Conservation (phyloP, 345 rosid genomes). For the Eucalyptus melliodora region DNA sequence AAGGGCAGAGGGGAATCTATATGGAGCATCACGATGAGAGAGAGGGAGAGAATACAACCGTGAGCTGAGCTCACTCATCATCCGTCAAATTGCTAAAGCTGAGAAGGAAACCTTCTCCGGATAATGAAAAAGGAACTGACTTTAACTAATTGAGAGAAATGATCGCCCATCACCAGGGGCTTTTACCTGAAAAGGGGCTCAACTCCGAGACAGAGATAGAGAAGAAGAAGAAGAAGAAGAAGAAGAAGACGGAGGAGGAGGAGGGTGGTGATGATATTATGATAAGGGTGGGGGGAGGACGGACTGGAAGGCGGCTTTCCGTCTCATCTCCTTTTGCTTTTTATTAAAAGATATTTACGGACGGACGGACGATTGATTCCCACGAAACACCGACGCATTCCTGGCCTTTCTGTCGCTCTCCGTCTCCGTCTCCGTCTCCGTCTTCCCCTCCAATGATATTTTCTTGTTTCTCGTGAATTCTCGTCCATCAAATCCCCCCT, state of each 20-base stretch:
- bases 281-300: not conserved
- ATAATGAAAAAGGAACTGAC: not conserved
- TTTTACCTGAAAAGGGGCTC: not conserved
- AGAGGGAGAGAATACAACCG: not conserved
- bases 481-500: not conserved
- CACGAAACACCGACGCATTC: not conserved
- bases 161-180: not conserved
- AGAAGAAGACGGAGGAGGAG: not conserved
- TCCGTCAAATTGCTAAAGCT: not conserved
- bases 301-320: not conserved
- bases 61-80: not conserved
- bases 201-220: not conserved
- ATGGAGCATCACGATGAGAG: not conserved
- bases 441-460: not conserved
- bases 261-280: not conserved
- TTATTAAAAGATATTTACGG: not conserved
- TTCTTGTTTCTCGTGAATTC: not conserved
- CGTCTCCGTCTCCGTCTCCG: not conserved
- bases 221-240: not conserved
- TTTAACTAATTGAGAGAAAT: not conserved
- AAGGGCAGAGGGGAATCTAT: not conserved
- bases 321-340: not conserved
- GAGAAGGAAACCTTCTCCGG: not conserved
- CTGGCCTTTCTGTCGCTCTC: not conserved
- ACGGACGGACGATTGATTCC: not conserved